Base-by-base conservation (phyloP, 2,329 filamentous ascomycete genomes). In the Aspergillus thermomutatus region DNA sequence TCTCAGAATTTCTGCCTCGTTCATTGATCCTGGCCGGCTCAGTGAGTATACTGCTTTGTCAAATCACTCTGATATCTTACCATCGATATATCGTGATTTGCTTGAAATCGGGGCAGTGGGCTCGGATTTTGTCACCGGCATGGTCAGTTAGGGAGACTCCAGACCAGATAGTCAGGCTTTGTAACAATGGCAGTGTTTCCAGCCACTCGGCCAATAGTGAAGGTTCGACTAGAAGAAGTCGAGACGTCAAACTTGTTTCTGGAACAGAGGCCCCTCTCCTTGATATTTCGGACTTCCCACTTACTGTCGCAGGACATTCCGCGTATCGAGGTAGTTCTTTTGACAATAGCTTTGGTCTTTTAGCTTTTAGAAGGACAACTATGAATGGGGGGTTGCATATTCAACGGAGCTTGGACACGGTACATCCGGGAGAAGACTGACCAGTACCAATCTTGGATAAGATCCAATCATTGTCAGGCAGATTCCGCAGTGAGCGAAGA, bases 101-200 rank as follows among this genome's bases (percentile, higher is more conserved):
- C 46, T 79, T 79, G 63, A 91, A 87, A 8, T 80, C 74, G 1
- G 83, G 83, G 62, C 87, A 91, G 62, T 82, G 76, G 25, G 79
- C 68, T 25, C 79, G 76, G 49, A 91, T 82, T 3, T 83, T 79
- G 11, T 75, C 72, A 31, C 82, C 81, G 1, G 81, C 78, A 54
- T 82, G 79, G 51, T 82, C 75, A 43, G 79, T 80, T 1, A 91
- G 77, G 9, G 83, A 79, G 41, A 79, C 80, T 3, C 86, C 87
- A 60, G 87, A 83, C 69, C 80, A 85, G 1, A 90, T 73, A 17
- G 83, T 81, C 34, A 91, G 75, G 1, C 78, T 80, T 54, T 78
- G 81, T 8, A 92, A 73, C 26, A 82, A 79, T 1, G 83, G 78
- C 26, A 90, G 72, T 31, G 81, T 77, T 11, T 83, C 78, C 14